Percentiles rank a stretch among this genome's conserved stretches.
phyloP scores from a whole-genome alignment of 2,329 filamentous ascomycete species.

The Neofusicoccum kwambonambiense region DNA sequence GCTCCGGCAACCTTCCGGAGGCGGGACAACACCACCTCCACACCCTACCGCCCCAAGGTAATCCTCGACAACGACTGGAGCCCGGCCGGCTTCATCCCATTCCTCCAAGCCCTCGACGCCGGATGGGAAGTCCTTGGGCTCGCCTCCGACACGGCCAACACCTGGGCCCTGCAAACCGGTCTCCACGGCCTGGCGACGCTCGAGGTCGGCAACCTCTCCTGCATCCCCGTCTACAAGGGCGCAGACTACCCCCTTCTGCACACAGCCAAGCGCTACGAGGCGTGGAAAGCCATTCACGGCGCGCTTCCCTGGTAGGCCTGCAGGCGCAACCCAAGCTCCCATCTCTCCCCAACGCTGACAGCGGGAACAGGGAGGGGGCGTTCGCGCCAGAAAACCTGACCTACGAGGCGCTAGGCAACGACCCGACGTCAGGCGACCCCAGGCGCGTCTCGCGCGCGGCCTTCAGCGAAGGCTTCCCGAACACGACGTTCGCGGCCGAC shows the following conservation, averaged over 20 bases:
- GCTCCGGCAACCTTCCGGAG: neutral
- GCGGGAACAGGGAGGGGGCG: constrained; percentile 34
- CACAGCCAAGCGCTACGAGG: constrained; percentile 44
- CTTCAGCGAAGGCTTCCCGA: constrained; percentile 49
- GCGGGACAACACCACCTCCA: neutral
- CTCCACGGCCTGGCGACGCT: constrained; percentile 49
- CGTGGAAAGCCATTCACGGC: constrained; percentile 48
- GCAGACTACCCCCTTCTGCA: constrained; percentile 49
- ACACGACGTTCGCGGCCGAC: constrained; percentile 40
- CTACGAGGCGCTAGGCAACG: constrained; percentile 41
- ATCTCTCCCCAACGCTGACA: neutral
- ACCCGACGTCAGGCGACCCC: constrained; percentile 49
- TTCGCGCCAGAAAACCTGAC: constrained; percentile 47
- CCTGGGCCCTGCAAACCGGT: constrained; percentile 47
- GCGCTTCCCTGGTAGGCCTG: constrained; percentile 38
- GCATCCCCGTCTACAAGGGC: constrained; percentile 50
- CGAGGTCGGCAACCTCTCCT: constrained; percentile 47
- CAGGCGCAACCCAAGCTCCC: no score
- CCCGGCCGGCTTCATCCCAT: constrained; percentile 43
- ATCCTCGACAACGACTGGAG: constrained; percentile 52
- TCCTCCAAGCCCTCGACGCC: constrained; percentile 45
- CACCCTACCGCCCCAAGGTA: constrained; percentile 26
- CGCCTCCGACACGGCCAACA: constrained; percentile 44
- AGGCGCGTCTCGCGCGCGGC: constrained; percentile 41
- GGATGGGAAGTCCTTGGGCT: constrained; percentile 47